These are phyloP conservation scores for Saccharomycopsis javanensis DNA, from an alignment of 805 yeast species.

Conservation along the genomic window DNA sequence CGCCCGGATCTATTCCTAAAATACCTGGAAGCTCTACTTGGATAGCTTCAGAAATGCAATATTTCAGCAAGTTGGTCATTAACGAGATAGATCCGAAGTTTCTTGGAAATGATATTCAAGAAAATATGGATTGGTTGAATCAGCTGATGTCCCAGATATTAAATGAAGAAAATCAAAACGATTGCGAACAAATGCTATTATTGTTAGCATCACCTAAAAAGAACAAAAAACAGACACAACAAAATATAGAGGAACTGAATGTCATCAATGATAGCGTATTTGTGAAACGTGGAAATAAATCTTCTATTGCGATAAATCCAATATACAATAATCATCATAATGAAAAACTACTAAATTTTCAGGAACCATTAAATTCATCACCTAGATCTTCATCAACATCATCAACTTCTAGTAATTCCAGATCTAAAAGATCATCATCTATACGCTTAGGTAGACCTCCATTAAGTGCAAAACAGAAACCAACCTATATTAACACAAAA, in stretches of 20 bases:
- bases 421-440: neutral
- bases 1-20: constrained; percentile 5
- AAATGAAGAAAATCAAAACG: neutral
- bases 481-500: neutral
- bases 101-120: neutral
- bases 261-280: neutral
- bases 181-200: constrained; percentile 8
- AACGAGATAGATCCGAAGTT: constrained; percentile 7
- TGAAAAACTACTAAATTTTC: constrained; percentile 4
- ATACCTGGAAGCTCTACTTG: constrained; percentile 19
- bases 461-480: neutral
- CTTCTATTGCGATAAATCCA: constrained; percentile 16
- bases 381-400: neutral
- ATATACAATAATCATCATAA: constrained; percentile 6
- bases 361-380: neutral
- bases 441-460: neutral
- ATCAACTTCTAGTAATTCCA: neutral
- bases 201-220: constrained; percentile 18
- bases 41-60: constrained; percentile 18
- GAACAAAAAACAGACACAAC: neutral
- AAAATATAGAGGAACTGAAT: neutral
- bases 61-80: constrained; percentile 11
- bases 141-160: constrained; percentile 18
- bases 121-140: constrained; percentile 16
- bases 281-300: constrained; percentile 5